Base-by-base conservation (phyloP, 768 basidiomycete species). In the Fomitopsis pulvina region DNA sequence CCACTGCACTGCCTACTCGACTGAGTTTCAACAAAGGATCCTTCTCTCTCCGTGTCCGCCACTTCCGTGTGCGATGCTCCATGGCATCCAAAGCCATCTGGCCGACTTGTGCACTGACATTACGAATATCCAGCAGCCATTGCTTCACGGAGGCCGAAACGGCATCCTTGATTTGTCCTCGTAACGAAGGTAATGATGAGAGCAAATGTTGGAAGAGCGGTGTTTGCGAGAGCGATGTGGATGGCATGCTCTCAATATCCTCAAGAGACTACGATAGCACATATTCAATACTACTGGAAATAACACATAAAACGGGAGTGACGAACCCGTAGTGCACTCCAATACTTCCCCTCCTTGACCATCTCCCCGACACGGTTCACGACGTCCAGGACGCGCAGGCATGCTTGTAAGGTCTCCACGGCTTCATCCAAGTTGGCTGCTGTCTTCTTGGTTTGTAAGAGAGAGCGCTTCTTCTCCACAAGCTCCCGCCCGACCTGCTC, bases 121-220 rank as follows among this genome's bases (percentile, higher is more conserved):
- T 92, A 50, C 96, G 75, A 46, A 97, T 92, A 60, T 98, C 94
- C 42, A 96, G 79, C 24, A 99, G 70, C 96, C 96, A 99, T 55
- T 95, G 87, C 61, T 97, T 98, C 73, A 90, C 86, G 4, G 92
- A 91, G 0, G 92, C 91, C 3, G 91, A 94, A 3, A 97, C 95
- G 0, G 91, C 87, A 60, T 89, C 89, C 66, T 92, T 91, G 62
- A 99, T 90, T 60, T 93, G 90, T 16, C 74, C 71, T 5, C 93
- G 85, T 38, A 94, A 73, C 1, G 93, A 94, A 3, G 96, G 96
- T 38, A 99, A 69, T 1, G 95, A 95, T 2, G 87, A 87, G 16
- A 97, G 71, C 55, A 99, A 76, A 71, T 96, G 85, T 50, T 89
- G 87, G 61, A 92, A 95, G 66, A 99, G 84, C 2, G 89, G 92